phyloP scores from a whole-genome alignment of 2,329 filamentous ascomycete genomes.

The Cadophora malorum region DNA sequence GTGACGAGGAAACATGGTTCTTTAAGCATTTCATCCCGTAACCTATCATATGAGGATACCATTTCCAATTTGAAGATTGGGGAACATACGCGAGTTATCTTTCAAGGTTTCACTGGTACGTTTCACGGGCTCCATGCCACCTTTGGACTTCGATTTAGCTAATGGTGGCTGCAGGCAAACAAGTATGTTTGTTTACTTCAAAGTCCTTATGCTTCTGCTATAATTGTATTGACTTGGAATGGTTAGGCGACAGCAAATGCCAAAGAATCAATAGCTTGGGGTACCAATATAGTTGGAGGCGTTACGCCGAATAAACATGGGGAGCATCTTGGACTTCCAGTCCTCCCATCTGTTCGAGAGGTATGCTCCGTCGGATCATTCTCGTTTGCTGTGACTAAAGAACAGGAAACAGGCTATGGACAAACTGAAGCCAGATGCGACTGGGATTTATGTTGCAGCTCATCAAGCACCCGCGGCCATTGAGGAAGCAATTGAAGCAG shows the following conservation, averaged over 20 bases:
- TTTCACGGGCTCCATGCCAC: not conserved
- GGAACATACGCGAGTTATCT: slow-evolving; percentile 69
- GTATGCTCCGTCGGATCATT: slow-evolving; percentile 42
- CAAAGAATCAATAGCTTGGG: slow-evolving; percentile 76
- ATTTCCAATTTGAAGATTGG: slow-evolving; percentile 71
- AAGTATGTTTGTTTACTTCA: slow-evolving; percentile 27
- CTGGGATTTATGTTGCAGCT: slow-evolving; percentile 81
- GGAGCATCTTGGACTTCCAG: slow-evolving; percentile 75
- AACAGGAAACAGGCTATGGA: slow-evolving; percentile 63
- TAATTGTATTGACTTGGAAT: slow-evolving; percentile 1
- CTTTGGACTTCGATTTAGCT: slow-evolving; percentile 10
- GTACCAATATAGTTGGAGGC: slow-evolving; percentile 80
- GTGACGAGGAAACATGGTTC: slow-evolving; percentile 17
- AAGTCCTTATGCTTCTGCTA: not conserved
- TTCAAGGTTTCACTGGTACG: slow-evolving; percentile 72
- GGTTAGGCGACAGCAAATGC: slow-evolving; percentile 75
- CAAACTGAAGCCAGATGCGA: slow-evolving; percentile 75
- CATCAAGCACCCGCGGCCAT: slow-evolving; percentile 75
- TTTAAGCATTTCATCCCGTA: slow-evolving; percentile 35
- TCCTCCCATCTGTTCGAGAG: slow-evolving; percentile 71
- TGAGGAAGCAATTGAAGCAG: slow-evolving; percentile 79
- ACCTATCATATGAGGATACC: slow-evolving; percentile 55
- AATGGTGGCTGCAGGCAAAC: slow-evolving; percentile 42
- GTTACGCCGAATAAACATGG: slow-evolving; percentile 74
- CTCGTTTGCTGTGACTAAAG: slow-evolving; percentile 6